These are phyloP conservation scores for Candida tropicalis DNA, from an alignment of 1,139 yeast species.

Conservation along the genomic window DNA sequence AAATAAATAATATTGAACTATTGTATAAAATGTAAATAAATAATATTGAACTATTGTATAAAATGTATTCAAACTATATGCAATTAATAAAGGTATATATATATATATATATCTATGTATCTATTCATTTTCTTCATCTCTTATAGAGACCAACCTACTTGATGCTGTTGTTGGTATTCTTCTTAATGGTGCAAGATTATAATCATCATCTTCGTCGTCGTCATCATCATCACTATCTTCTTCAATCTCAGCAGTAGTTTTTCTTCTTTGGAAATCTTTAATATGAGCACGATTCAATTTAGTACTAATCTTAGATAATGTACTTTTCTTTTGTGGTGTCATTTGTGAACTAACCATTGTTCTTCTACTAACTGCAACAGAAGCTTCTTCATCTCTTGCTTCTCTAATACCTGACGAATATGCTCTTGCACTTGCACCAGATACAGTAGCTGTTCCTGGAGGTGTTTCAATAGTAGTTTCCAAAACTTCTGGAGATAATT, in stretches of 20 bases:
- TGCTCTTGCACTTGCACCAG: conserved; percentile 6
- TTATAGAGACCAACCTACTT: conserved; percentile 9
- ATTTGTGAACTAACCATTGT: conserved; percentile 9
- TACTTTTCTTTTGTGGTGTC: conserved; percentile 31
- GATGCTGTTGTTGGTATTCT: conserved; percentile 5
- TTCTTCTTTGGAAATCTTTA: conserved; percentile 81
- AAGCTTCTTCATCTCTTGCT: conserved; percentile 17
- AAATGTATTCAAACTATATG: too few relatives aligned
- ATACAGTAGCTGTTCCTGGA: conserved; percentile 1
- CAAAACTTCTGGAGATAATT: background rate
- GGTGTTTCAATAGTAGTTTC: background rate
- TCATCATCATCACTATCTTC: conserved; percentile 46
- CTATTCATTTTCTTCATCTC: conserved; percentile 7
- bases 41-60: too few relatives aligned
- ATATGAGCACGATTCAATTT: conserved; percentile 80
- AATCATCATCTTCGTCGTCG: conserved; percentile 34
- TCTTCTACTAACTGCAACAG: conserved; percentile 14
- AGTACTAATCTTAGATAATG: conserved; percentile 52
- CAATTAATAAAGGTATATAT: background rate
- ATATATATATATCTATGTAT: background rate
- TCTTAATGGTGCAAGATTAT: conserved; percentile 5
- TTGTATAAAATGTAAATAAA: too few relatives aligned
- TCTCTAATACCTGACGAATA: conserved; percentile 15
- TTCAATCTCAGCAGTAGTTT: conserved; percentile 32
- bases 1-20: too few relatives aligned